Percentiles rank a stretch among this genome's conserved stretches.
Evolutionary conservation across 805 yeast species (phyloP).

Genomic region (Lachancea meyersii): DNA sequence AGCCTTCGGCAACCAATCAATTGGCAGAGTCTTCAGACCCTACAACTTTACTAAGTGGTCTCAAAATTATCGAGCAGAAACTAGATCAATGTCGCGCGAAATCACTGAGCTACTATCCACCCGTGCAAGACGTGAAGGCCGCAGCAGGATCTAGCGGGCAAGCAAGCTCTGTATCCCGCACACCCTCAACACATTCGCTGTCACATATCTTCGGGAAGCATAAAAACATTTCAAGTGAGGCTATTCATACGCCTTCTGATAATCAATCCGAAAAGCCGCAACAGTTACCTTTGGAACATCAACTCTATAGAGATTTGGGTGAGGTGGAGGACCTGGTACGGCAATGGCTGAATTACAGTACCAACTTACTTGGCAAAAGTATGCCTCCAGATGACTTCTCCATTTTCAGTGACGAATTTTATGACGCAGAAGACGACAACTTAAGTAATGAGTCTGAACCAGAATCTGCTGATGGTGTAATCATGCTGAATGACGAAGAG

Average conservation of each 20-base stretch:
- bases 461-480: slow-evolving; percentile 41
- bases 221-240: slow-evolving; percentile 7
- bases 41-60: slow-evolving; percentile 4
- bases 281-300: slow-evolving; percentile 16
- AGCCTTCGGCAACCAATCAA: slow-evolving; percentile 2
- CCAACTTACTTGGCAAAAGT: slow-evolving; percentile 1
- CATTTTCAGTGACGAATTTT: slow-evolving; percentile 43
- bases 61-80: slow-evolving; percentile 20
- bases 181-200: slow-evolving; percentile 9
- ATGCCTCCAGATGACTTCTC: slow-evolving; percentile 12
- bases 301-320: slow-evolving; percentile 20
- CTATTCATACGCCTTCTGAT: not conserved
- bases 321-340: slow-evolving; percentile 22
- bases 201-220: slow-evolving; percentile 8
- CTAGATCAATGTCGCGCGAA: slow-evolving; percentile 27
- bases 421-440: slow-evolving; percentile 60
- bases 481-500: slow-evolving; percentile 42
- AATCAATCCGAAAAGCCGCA: not conserved
- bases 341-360: slow-evolving; percentile 5
- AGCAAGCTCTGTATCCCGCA: slow-evolving; percentile 8
- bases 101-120: slow-evolving; percentile 18
- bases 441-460: not conserved
- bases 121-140: not conserved
- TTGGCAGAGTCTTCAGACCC: not conserved
- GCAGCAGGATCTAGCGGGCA: not conserved